Evolutionary conservation across 306 rosid genomes (phyloP), one percentile per base, ranked within the genome.

Genomic region (Biancaea sappan): DNA sequence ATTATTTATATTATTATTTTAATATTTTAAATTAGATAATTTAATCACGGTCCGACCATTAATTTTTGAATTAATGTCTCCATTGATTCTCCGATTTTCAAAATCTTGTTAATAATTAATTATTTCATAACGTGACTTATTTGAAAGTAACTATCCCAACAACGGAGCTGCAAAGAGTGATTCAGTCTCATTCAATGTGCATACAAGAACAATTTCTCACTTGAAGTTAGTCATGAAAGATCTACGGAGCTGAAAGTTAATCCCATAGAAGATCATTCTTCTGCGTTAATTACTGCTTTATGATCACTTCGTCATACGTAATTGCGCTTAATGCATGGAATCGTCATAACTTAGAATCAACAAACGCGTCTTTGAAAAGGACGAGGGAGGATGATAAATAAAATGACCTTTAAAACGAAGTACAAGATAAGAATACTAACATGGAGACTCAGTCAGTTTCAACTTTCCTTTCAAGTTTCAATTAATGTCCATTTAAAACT

Each of bases 391-490:
- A 7, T 0, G 47, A 41, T 15, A n/a, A 5, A 47, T 0, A 3
- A 4, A 47, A 0, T 4, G 43, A 25, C 14, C n/a, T 21, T n/a
- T 14, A 8, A 18, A 9, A 8, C 3, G 18, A 61, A 2, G 10
- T 24, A 61, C 8, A 18, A 1, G 16, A 61, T 35, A 61, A 32
- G 28, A 61, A 34, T 34, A 25, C 14, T 5, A 4, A 18, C 29
- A 35, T 62, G 66, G 16, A 19, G 22, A 62, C 68, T 19, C 28
- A 18, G 47, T 61, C 48, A 62, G 31, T 35, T 41, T 62, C 68
- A 62, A 62, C 29, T 19, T 19, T 11, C 10, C 2, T 19, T 62
- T 19, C 14, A 59, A 57, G 0, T 19, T 62, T 19, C 14, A 59
- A 57, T 2, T 5, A 57, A 9, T 7, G 64, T 12, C 25, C 66